Evolutionary conservation across 139 green algal genomes (phyloP).

Genomic region (Gonium pectorale): DNA sequence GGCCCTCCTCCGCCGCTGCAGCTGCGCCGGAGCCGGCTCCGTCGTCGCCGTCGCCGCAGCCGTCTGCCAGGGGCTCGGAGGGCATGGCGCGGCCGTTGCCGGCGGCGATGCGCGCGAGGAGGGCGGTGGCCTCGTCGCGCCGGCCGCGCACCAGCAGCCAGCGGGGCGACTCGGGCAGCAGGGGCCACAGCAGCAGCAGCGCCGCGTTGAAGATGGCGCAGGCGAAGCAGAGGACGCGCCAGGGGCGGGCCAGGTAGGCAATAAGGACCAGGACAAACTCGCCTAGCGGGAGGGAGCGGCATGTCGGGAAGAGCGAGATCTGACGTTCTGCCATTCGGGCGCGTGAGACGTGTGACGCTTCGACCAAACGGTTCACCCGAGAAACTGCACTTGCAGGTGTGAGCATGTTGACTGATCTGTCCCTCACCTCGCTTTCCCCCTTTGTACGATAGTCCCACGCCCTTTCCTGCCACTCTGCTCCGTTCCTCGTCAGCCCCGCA

Average conservation of each 20-base stretch:
- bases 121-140: slow-evolving; percentile 67
- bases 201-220: slow-evolving; percentile 42
- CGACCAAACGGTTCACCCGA: too few species aligned
- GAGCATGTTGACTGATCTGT: too few species aligned
- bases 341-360: too few species aligned
- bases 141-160: slow-evolving; percentile 74
- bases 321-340: too few species aligned
- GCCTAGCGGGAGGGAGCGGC: neutral
- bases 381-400: too few species aligned
- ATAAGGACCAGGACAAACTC: slow-evolving; percentile 65
- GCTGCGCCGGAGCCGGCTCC: neutral
- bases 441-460: too few species aligned
- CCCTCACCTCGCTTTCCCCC: too few species aligned
- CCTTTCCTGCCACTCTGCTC: too few species aligned
- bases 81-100: slow-evolving; percentile 69
- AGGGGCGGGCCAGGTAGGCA: slow-evolving; percentile 40
- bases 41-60: neutral
- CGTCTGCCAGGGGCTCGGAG: slow-evolving; percentile 59
- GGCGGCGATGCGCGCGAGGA: slow-evolving; percentile 62
- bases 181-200: slow-evolving; percentile 48
- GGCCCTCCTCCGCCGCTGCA: slow-evolving; percentile 11
- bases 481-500: too few species aligned
- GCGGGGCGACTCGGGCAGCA: slow-evolving; percentile 65
- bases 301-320: too few species aligned
- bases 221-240: slow-evolving; percentile 45